phyloP scores from a whole-genome alignment of 2,329 filamentous ascomycete species.

The Aspergillus clavatus region DNA sequence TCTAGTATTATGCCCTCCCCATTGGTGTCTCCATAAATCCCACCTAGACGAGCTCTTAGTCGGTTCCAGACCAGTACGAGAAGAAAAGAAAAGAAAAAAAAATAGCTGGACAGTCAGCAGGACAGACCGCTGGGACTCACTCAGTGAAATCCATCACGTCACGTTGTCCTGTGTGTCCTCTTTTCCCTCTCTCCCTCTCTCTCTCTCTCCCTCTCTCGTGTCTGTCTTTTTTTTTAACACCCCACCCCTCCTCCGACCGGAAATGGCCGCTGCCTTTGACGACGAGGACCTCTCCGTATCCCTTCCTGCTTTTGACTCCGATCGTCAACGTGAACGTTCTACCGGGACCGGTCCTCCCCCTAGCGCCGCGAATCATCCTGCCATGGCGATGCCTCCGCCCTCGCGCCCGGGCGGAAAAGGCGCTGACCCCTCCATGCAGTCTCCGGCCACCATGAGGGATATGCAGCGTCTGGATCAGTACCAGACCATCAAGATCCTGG shows the following conservation, averaged over 20 bases:
- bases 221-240: too few relatives aligned
- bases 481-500: slow-evolving; percentile 81
- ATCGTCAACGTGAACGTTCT: slow-evolving; percentile 25
- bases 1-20: not conserved
- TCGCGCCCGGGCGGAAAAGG: slow-evolving; percentile 29
- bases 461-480: slow-evolving; percentile 90
- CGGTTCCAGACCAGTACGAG: not conserved
- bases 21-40: not conserved
- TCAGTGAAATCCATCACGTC: slow-evolving; percentile 34
- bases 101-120: slow-evolving; percentile 20
- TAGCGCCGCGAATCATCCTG: slow-evolving; percentile 26
- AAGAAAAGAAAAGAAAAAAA: slow-evolving; percentile 5
- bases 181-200: too few relatives aligned
- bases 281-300: slow-evolving; percentile 81
- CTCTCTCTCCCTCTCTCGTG: too few relatives aligned
- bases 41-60: not conserved
- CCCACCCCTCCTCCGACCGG: slow-evolving; percentile 8
- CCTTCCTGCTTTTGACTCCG: slow-evolving; percentile 40
- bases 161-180: slow-evolving; percentile 27
- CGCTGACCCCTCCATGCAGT: slow-evolving; percentile 33
- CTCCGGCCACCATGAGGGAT: slow-evolving; percentile 48
- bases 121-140: slow-evolving; percentile 13
- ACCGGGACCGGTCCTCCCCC: slow-evolving; percentile 14
- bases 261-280: slow-evolving; percentile 54
- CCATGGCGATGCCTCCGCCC: slow-evolving; percentile 37